phyloP scores from a whole-genome alignment of 1,139 yeast genomes.

The Candida pseudoviswanathii region DNA sequence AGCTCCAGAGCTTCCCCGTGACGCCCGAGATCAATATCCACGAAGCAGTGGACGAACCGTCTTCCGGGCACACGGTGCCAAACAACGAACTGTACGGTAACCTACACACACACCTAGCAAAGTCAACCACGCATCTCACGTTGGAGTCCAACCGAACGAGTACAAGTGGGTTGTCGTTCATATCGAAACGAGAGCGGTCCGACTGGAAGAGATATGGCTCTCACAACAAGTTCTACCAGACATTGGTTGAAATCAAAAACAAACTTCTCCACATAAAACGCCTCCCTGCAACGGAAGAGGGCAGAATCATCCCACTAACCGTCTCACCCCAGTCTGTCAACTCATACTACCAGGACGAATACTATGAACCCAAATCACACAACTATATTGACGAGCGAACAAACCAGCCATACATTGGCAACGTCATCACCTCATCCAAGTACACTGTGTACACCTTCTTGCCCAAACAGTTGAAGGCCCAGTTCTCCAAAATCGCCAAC shows the following conservation, averaged over 20 bases:
- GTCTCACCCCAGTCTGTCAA: constrained; percentile 36
- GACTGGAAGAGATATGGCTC: constrained; percentile 13
- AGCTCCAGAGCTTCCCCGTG: constrained; percentile 10
- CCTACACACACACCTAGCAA: constrained; percentile 20
- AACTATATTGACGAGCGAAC: constrained; percentile 67
- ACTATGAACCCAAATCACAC: constrained; percentile 26
- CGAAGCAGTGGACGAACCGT: constrained; percentile 11
- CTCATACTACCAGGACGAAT: constrained; percentile 28
- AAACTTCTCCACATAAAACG: constrained; percentile 44
- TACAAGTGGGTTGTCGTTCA: constrained; percentile 23
- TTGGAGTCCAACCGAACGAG: constrained; percentile 22
- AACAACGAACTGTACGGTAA: constrained; percentile 2
- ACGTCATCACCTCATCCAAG: constrained; percentile 82
- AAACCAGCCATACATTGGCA: constrained; percentile 61
- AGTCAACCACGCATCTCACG: constrained; percentile 34
- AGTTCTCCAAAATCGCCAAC: constrained; percentile 90
- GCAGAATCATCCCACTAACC: constrained; percentile 73
- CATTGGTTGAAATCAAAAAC: constrained; percentile 25
- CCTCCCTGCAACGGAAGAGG: constrained; percentile 61
- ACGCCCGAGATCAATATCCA: constrained; percentile 20
- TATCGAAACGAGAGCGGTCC: constrained; percentile 21
- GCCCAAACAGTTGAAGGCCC: constrained; percentile 87
- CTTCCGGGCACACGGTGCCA: constrained; percentile 6
- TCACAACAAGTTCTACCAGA: constrained; percentile 20
- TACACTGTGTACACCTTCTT: constrained; percentile 80